Evolutionary conservation across 2,329 filamentous ascomycete species (phyloP).

Genomic region (Leptosphaerulina australis): DNA sequence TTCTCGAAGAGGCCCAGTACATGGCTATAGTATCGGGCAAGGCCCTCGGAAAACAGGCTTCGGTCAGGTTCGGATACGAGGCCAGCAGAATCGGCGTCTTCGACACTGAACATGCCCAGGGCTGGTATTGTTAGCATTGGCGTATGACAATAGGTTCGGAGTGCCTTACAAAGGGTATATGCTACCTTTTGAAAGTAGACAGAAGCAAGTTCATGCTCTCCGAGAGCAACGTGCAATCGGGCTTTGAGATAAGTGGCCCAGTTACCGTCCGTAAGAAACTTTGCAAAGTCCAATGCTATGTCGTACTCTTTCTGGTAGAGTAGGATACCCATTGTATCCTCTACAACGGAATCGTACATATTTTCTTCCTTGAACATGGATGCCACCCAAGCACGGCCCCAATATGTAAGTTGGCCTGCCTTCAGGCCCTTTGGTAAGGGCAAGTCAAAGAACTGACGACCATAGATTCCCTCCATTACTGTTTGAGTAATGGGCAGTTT

Average conservation of each 20-base stretch:
- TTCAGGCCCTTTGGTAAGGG: conserved; percentile 34
- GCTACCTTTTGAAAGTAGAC: conserved; percentile 81
- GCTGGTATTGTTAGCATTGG: conserved; percentile 35
- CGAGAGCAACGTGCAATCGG: conserved; percentile 74
- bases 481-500: conserved; percentile 45
- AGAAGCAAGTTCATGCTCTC: conserved; percentile 75
- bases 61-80: conserved; percentile 79
- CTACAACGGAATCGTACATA: conserved; percentile 46
- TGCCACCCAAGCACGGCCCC: conserved; percentile 54
- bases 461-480: conserved; percentile 45
- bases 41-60: conserved; percentile 69
- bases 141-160: too few species aligned
- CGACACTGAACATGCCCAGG: conserved; percentile 44
- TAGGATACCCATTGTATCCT: conserved; percentile 54
- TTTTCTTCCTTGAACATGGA: conserved; percentile 45
- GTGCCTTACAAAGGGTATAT: conserved; percentile 80
- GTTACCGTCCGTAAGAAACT: conserved; percentile 63
- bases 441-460: conserved; percentile 40
- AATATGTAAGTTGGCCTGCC: conserved; percentile 51
- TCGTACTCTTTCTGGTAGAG: conserved; percentile 52
- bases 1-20: conserved; percentile 82
- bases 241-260: conserved; percentile 82
- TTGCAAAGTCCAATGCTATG: conserved; percentile 68
- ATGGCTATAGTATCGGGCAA: conserved; percentile 85
- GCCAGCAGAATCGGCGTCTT: conserved; percentile 51